Conservation (phyloP, 140 eudicot genomes). For the Oenanthe javanica region DNA sequence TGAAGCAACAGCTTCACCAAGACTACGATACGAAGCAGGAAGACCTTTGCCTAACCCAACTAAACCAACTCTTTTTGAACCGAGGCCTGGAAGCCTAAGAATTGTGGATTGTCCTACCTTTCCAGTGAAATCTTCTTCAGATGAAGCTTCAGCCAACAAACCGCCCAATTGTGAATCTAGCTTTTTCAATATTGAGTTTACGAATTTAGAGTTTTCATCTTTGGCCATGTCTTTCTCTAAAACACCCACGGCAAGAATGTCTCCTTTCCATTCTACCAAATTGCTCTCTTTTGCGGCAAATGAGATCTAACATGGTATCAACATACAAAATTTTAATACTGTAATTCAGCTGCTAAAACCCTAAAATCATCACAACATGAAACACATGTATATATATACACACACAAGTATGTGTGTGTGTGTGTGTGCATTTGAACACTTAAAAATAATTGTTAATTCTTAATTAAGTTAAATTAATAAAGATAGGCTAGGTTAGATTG, state of each 20-base stretch:
- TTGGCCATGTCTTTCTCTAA: constrained; percentile 68
- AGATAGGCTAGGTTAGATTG: neutral
- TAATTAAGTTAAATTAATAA: neutral
- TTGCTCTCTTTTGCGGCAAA: constrained; percentile 72
- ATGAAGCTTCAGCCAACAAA: constrained; percentile 60
- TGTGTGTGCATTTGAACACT: no score
- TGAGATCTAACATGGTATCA: constrained; percentile 41
- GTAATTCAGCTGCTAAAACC: neutral
- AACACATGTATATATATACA: neutral
- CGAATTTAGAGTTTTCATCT: constrained; percentile 55
- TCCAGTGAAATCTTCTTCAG: constrained; percentile 85
- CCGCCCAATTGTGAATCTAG: constrained; percentile 65
- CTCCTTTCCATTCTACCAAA: constrained; percentile 92
- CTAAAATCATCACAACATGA: neutral
- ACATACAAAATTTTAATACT: neutral
- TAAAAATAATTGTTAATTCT: no score
- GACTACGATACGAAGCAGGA: constrained; percentile 42
- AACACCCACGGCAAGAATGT: constrained; percentile 83
- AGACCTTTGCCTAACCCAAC: constrained; percentile 65
- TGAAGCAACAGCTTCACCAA: constrained; percentile 83
- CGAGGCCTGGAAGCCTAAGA: constrained; percentile 60
- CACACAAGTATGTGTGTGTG: neutral
- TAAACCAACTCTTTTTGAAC: constrained; percentile 69
- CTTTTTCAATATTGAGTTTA: constrained; percentile 45
- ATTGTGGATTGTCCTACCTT: constrained; percentile 61